Base-by-base conservation (phyloP, 2,329 filamentous ascomycete species). In the Epichloe uncinata region DNA sequence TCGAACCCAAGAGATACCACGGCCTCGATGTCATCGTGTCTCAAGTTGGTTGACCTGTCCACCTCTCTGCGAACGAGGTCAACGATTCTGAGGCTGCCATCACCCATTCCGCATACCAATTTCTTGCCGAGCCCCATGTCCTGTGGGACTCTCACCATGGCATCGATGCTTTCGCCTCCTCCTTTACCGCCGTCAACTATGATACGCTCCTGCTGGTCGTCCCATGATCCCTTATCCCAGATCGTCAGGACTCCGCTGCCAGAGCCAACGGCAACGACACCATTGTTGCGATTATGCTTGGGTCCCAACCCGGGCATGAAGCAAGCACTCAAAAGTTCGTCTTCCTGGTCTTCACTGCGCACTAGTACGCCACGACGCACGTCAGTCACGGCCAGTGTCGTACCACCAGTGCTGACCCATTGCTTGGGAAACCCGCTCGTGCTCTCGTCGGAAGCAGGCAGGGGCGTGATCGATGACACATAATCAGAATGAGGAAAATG, bases 181-280 rank as follows among this genome's bases (percentile, higher is more conserved):
- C 66, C 69, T 57, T 69, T 74, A 16, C 73, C 77, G 9, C 73
- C 68, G 56, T 88, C 82, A 8, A 96, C 80, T 45, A 85, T 80
- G 59, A 96, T 85, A 48, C 89, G 79, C 68, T 95, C 89, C 58
- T 94, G 87, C 64, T 95, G 88, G 64, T 97, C 91, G 61, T 95
- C 90, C 91, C 93, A 97, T 1, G 86, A 81, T 1, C 91, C 91
- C 57, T 84, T 85, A 66, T 98, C 91, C 90, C 93, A 98, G 6
- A 97, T 70, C 4, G 90, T 96, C 54, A 97, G 65, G 1, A 96
- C 81, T 3, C 93, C 93, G 41, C 79, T 84, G 16, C 80, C 83
- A 26, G 76, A 81, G 20, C 87, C 87, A 36, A 87, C 84, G 0
- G 89, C 87, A 3, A 93, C 66, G 3, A 93, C 75, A 5, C 87